phyloP scores from a whole-genome alignment of 139 green algal species.

The Pseudopediastrum boryanum region DNA sequence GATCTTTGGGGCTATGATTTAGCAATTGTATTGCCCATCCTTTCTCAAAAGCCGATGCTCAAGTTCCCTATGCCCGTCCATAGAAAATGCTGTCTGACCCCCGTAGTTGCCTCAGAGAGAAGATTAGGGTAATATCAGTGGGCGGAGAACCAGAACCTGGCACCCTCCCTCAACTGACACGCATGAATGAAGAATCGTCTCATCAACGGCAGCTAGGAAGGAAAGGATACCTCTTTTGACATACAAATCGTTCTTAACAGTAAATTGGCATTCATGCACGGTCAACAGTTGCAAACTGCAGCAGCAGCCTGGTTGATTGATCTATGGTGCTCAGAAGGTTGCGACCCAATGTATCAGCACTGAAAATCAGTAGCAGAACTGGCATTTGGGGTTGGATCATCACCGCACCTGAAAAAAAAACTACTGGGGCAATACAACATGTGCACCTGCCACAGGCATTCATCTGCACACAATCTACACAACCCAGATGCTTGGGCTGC shows the following conservation, averaged over 20 bases:
- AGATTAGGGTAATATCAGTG: constrained; percentile 56
- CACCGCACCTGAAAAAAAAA: constrained; percentile 41
- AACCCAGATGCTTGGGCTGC: neutral
- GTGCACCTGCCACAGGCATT: too few species aligned
- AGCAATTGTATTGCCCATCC: too few species aligned
- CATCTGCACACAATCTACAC: neutral
- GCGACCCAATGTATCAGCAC: constrained; percentile 38
- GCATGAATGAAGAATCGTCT: constrained; percentile 54
- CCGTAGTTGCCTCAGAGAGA: constrained; percentile 57
- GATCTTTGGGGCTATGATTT: too few species aligned
- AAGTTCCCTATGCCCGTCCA: too few species aligned
- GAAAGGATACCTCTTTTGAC: neutral
- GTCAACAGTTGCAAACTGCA: too few species aligned
- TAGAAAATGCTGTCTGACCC: too few species aligned
- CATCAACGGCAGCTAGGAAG: constrained; percentile 44
- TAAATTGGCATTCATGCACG: neutral
- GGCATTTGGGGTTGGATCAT: constrained; percentile 49
- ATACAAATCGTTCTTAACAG: too few species aligned
- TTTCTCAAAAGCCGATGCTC: too few species aligned
- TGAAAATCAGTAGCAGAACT: constrained; percentile 54
- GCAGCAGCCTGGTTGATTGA: too few species aligned
- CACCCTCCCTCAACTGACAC: constrained; percentile 53
- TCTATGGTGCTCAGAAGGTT: constrained; percentile 23
- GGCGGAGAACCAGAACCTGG: constrained; percentile 10
- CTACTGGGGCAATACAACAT: too few species aligned